Conservation (phyloP, 202 grass and related monocot species). For the Alloteropsis angusta region DNA sequence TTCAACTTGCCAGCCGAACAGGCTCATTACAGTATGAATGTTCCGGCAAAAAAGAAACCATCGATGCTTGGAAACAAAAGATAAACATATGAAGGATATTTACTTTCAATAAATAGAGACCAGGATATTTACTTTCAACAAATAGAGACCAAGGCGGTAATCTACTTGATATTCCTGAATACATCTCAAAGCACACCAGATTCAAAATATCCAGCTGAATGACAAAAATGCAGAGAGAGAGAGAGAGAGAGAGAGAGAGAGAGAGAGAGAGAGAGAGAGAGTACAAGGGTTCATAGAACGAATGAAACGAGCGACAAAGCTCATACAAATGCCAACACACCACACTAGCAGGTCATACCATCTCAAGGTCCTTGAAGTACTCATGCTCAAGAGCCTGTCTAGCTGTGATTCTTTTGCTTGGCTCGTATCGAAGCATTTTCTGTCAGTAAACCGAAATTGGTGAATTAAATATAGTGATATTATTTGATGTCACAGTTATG, state of each 20-base stretch:
- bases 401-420: constrained; percentile 81
- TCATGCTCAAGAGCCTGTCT: constrained; percentile 75
- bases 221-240: constrained; percentile 27
- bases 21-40: not conserved
- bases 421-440: constrained; percentile 91
- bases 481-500: not conserved
- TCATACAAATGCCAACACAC: constrained; percentile 36
- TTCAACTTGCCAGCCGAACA: too few relatives aligned
- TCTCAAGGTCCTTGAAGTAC: constrained; percentile 79
- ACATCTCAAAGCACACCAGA: constrained; percentile 41
- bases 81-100: constrained; percentile 22
- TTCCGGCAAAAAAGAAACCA: not conserved
- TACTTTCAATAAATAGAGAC: too few relatives aligned
- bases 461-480: not conserved
- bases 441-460: constrained; percentile 20
- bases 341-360: constrained; percentile 33
- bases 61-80: not conserved
- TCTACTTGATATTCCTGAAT: constrained; percentile 44
- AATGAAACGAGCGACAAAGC: constrained; percentile 20
- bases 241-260: not conserved
- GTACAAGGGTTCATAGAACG: constrained; percentile 19
- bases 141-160: constrained; percentile 38
- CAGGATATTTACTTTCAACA: too few relatives aligned
- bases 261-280: too few relatives aligned
- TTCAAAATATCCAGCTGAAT: constrained; percentile 32